Conservation (phyloP, 2,329 filamentous ascomycete species). For the Cladosporium austrohemisphaericum region DNA sequence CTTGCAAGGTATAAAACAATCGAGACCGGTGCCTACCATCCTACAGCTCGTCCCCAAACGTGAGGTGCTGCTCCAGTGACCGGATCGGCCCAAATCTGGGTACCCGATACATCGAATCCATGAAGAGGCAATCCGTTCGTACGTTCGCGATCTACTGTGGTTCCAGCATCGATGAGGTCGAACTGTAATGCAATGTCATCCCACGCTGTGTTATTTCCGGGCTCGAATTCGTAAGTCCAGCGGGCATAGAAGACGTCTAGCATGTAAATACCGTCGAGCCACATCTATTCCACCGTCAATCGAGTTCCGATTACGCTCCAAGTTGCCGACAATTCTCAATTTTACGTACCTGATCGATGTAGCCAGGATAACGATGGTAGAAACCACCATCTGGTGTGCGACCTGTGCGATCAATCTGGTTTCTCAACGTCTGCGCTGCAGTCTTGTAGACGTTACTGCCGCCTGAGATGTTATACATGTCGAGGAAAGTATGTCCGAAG, state of each 20-base stretch:
- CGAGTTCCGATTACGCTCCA: too few relatives aligned
- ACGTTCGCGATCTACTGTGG: constrained; percentile 38
- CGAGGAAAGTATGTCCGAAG: constrained; percentile 26
- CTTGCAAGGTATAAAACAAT: background rate
- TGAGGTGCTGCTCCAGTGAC: constrained; percentile 48
- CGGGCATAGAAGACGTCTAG: constrained; percentile 42
- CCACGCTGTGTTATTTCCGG: constrained; percentile 24
- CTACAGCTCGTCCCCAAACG: constrained; percentile 51
- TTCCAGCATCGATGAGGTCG: constrained; percentile 43
- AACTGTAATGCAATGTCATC: constrained; percentile 41
- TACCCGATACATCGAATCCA: constrained; percentile 49
- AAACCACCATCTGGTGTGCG: constrained; percentile 26
- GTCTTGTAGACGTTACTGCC: constrained; percentile 18
- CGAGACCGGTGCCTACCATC: constrained; percentile 40
- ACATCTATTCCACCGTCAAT: too few relatives aligned
- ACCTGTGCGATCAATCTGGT: constrained; percentile 25
- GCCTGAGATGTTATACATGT: constrained; percentile 19
- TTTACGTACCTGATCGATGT: constrained; percentile 52
- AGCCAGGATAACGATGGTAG: constrained; percentile 33
- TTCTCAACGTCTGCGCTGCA: constrained; percentile 20
- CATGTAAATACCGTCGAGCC: constrained; percentile 52
- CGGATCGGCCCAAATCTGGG: constrained; percentile 49
- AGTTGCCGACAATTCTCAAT: too few relatives aligned
- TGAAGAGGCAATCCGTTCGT: constrained; percentile 46
- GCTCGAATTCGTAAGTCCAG: constrained; percentile 24